A percentile compares a stretch with the other conserved stretches of the same genome.
These are phyloP conservation scores for Malus sieversii DNA, from an alignment of 306 rosid species.

Conservation along the genomic window DNA sequence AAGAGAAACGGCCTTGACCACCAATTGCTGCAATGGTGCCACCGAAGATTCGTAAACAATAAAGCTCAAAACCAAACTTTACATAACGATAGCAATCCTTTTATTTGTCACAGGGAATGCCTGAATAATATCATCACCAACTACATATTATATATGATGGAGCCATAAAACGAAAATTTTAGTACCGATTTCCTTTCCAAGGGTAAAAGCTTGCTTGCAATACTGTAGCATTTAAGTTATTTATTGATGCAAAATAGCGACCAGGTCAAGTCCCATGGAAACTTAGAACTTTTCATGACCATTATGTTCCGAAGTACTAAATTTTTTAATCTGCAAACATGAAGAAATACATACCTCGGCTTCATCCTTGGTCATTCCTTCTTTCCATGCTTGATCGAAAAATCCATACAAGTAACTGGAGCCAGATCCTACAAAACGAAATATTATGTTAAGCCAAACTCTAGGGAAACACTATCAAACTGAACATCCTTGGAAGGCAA, in stretches of 20 bases:
- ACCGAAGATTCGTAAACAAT: slow-evolving; percentile 3
- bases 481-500: background rate
- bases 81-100: background rate
- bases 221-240: background rate
- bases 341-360: slow-evolving; percentile 67
- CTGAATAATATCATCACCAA: background rate
- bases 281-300: background rate
- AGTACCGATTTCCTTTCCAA: background rate
- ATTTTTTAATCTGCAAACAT: slow-evolving; percentile 8
- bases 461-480: background rate
- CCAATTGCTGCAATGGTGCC: slow-evolving; percentile 51
- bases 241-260: background rate
- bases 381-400: slow-evolving; percentile 95
- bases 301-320: background rate
- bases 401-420: slow-evolving; percentile 95
- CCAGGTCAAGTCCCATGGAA: background rate
- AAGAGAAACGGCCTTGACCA: slow-evolving; percentile 86
- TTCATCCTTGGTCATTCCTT: slow-evolving; percentile 95
- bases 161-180: background rate
- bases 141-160: background rate
- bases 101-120: background rate
- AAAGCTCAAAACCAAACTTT: background rate
- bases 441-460: slow-evolving; percentile 2
- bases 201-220: background rate
- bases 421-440: slow-evolving; percentile 72